Conservation (phyloP, 2,329 filamentous ascomycete genomes). For the Ceratocystis alfenasii region DNA sequence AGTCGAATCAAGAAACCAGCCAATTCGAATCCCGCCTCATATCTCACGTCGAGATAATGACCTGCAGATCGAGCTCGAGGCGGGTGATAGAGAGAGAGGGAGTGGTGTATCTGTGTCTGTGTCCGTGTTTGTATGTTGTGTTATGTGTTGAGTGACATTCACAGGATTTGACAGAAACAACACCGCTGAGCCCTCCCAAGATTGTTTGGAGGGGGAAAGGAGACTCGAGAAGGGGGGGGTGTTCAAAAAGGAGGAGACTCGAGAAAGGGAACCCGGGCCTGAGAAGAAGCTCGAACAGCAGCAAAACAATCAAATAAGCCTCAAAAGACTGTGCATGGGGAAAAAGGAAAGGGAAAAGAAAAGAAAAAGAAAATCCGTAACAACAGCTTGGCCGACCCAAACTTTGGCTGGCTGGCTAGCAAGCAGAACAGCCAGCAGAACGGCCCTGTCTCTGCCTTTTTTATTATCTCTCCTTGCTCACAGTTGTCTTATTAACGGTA, state of each 20-base stretch:
- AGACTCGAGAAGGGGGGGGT: not conserved
- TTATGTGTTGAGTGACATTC: not conserved
- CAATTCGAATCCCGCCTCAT: not conserved
- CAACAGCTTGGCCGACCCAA: not conserved
- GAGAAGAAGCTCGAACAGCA: too few relatives aligned
- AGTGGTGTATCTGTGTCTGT: not conserved
- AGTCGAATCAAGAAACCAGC: slow-evolving; percentile 1
- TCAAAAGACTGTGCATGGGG: too few relatives aligned
- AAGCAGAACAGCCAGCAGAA: not conserved
- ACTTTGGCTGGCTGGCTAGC: not conserved
- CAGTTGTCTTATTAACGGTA: not conserved
- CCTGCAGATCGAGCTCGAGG: not conserved
- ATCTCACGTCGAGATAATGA: slow-evolving; percentile 2
- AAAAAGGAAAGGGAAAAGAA: not conserved
- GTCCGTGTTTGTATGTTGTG: not conserved
- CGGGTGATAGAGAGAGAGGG: too few relatives aligned
- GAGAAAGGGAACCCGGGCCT: too few relatives aligned
- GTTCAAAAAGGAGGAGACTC: not conserved
- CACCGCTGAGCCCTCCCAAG: not conserved
- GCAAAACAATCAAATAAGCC: too few relatives aligned
- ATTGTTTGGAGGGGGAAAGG: not conserved
- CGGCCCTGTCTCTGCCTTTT: not conserved
- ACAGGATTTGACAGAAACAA: slow-evolving; percentile 2
- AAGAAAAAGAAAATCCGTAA: not conserved
- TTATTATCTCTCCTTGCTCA: not conserved